phyloP scores from a whole-genome alignment of 2,329 filamentous ascomycete species.

The Neonectria magnoliae region DNA sequence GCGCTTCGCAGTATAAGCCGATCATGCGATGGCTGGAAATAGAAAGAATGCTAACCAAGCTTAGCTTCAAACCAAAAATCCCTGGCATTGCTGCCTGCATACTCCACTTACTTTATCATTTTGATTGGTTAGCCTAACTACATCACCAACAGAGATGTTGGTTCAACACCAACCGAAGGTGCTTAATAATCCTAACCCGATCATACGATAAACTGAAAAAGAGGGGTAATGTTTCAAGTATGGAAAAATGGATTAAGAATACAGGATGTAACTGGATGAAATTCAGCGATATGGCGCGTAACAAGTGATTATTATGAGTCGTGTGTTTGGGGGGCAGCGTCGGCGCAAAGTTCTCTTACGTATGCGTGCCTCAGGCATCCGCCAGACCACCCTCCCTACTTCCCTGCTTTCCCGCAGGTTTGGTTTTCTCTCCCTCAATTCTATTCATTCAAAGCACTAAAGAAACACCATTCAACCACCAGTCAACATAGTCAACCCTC shows the following conservation, averaged over 20 bases:
- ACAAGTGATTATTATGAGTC: neutral
- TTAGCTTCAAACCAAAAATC: neutral
- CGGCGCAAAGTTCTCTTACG: neutral
- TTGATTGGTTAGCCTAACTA: neutral
- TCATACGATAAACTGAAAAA: neutral
- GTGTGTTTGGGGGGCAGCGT: neutral
- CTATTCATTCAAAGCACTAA: neutral
- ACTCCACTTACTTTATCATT: neutral
- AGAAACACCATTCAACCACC: neutral
- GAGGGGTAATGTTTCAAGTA: neutral
- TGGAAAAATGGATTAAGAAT: neutral
- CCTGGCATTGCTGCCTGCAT: neutral
- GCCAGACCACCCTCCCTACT: neutral
- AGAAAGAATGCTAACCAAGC: neutral
- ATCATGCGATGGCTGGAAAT: neutral
- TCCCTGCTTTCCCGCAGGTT: neutral
- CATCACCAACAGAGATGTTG: neutral
- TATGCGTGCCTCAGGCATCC: neutral
- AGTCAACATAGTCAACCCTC: neutral
- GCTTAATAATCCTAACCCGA: neutral
- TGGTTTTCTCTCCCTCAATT: neutral
- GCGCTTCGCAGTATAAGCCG: neutral
- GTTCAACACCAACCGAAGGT: neutral
- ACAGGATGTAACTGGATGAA: neutral
- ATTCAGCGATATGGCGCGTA: neutral